Base-by-base conservation (phyloP, 139 green algal species). In the Ettlia oleoabundans region DNA sequence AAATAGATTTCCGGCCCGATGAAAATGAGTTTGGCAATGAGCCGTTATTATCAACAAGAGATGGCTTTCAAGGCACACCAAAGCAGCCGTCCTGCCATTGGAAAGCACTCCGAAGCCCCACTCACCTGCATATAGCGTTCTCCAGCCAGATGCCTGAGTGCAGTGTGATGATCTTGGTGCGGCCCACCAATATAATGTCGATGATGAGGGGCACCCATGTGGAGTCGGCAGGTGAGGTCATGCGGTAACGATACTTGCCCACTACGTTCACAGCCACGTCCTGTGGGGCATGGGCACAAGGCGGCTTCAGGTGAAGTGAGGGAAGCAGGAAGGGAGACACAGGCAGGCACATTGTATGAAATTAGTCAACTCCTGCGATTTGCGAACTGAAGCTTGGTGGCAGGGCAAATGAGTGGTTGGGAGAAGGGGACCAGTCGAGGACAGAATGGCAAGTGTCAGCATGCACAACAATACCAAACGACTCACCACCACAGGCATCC, bases 191-290 rank as follows among this genome's bases (percentile, higher is more conserved):
- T 62, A 92, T 90, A 62, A 98, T 93, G 80, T 97, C 94, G 52
- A 97, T 90, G 26, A 97, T 87, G 65, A 96, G 71, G 24, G 92
- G 89, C 53, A 94, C 78, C 3, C 52, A 75, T 51, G 85, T 75
- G 47, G 91, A 87, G 76, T 94, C 85, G 18, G 87, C 66, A 0
- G 94, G 91, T 0, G 82, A 91, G 37, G 89, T 58, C 84, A 96
- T 89, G 38, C 86, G 76, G 90, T 98, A 97, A 42, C 89, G 88
- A 90, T 97, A 98, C 88, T 97, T 97, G 82, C 94, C 94, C 52
- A 98, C 94, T 33, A 94, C 88, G 62, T 94, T 93, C 10, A 96
- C 92, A 76, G 89, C 76, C 68, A 92, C 89, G 68, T 92, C 89
- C 86, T 90, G 86, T 22, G 13, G 58, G 58, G 58, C 58, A 7